Evolutionary conservation across 352 stramenopile species (phyloP).

Genomic region (Globisporangium echinulatum): DNA sequence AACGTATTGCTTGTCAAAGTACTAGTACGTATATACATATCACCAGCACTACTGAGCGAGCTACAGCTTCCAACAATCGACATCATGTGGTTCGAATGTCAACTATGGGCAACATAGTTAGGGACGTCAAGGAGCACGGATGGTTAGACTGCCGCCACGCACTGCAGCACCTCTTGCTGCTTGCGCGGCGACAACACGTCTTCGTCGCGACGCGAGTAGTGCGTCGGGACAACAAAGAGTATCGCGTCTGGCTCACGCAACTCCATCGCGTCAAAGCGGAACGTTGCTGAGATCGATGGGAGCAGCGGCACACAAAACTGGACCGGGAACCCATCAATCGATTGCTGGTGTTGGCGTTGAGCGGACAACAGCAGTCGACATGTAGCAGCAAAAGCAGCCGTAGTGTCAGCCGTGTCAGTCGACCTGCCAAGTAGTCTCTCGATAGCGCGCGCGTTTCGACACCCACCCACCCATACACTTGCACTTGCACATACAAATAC

Average conservation of each 20-base stretch:
- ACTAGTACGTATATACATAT: too few species aligned
- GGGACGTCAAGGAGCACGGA: neutral
- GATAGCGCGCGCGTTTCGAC: neutral
- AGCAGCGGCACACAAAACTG: conserved; percentile 69
- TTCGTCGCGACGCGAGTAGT: conserved; percentile 28
- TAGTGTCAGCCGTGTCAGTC: neutral
- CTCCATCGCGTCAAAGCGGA: conserved; percentile 47
- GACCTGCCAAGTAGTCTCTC: neutral
- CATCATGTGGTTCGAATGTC: too few species aligned
- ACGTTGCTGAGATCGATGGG: conserved; percentile 51
- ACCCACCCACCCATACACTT: neutral
- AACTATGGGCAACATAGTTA: too few species aligned
- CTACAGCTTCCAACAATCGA: too few species aligned
- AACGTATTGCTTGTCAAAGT: too few species aligned
- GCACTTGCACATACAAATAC: too few species aligned
- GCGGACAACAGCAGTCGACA: neutral
- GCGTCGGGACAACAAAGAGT: conserved; percentile 27
- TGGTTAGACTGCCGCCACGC: conserved; percentile 34
- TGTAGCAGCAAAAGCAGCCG: neutral
- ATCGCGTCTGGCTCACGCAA: conserved; percentile 23
- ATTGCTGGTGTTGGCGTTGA: conserved; percentile 14
- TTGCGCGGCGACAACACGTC: conserved; percentile 49
- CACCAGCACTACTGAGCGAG: too few species aligned
- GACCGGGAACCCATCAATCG: conserved; percentile 54
- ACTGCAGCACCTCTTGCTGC: conserved; percentile 54